Evolutionary conservation across 1,139 yeast genomes (phyloP), one percentile per base, ranked within the genome.

Genomic region (Hansenula anomala): DNA sequence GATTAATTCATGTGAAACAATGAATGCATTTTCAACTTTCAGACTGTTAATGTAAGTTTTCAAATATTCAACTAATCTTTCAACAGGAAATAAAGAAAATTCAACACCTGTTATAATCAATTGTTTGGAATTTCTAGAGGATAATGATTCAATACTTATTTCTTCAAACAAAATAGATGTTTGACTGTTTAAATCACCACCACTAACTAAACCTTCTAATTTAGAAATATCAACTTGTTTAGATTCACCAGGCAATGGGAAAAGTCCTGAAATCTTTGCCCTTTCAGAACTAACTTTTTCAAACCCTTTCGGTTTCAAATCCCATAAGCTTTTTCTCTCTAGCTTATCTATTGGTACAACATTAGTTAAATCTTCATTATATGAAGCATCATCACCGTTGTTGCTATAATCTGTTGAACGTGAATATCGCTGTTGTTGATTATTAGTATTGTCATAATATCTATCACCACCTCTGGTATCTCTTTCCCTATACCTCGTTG

Each of bases 201-300:
- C 67, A 15, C 60, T 58, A 7, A 72, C 64, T 13, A 69, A 60
- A 2, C 78, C 80, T 50, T 75, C 79, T 26, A 78, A 54, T 45
- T 73, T 73, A 6, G 78, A 71, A 33, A 69, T 69, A 51, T 78
- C 82, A 33, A 76, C 68, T 2, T 75, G 77, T 47, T 23, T 68
- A 0, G 84, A 78, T 37, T 74, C 72, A 3, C 92, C 92, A 1
- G 94, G 94, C 20, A 78, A 65, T 1, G 92, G 88, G 51, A 87
- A 89, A 4, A 85, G 60, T 0, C 96, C 96, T 1, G 90, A 78
- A 17, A 85, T 66, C 54, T 89, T 89, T 6, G 95, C 95, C 48
- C 85, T 70, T 48, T 80, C 88, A 0, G 94, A 85, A 2, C 87
- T 74, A 4, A 86, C 80, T 12, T 74, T 71, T 53, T 87, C 95